Base-by-base conservation (phyloP, 2,329 filamentous ascomycete genomes). In the Blumeria hordei region DNA sequence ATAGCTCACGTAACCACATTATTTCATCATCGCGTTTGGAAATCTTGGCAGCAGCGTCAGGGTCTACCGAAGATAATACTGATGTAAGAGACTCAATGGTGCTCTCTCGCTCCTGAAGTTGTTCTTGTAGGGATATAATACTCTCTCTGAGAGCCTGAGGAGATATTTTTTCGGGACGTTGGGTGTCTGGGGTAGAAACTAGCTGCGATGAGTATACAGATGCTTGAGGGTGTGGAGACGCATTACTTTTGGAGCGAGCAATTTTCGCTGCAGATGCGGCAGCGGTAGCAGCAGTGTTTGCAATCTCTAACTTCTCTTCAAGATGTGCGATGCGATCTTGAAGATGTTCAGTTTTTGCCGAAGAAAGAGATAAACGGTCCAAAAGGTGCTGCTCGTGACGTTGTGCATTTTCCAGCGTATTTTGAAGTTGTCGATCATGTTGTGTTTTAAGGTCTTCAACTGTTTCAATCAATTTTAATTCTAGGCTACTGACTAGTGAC, bases 1-100 rank as follows among this genome's bases (percentile, higher is more conserved):
- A 78, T 41, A 98, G 78, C 68, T 98, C 92, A 56, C 92, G 85
- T 33, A 98, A 74, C 90, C 92, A 98, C 60, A 74, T 81, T 59
- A 96, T 94, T 67, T 98, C 92, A 33, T 90, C 88, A 59, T 96
- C 88, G 39, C 85, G 83, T 68, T 95, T 93, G 61, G 86, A 83
- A 62, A 96, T 79, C 70, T 92, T 94, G 53, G 72, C 74, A 1
- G 84, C 77, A 0, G 86, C 83, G 43, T 94, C 84, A 8, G 80
- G 81, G 62, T 94, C 87, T 3, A 82, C 68, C 57, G 77, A 75
- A 16, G 77, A 70, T 7, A 88, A 71, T 54, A 80, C 74, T 54
- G 81, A 76, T 68, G 94, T 86, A 11, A 96, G 80, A 58, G 83
- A 78, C 66, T 98, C 92, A 60, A 96, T 94, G 41, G 80, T 81